Percentiles rank a stretch among this genome's conserved stretches.
These are phyloP conservation scores for Amauroascus niger DNA, from an alignment of 2,329 filamentous ascomycete species.

Conservation along the genomic window DNA sequence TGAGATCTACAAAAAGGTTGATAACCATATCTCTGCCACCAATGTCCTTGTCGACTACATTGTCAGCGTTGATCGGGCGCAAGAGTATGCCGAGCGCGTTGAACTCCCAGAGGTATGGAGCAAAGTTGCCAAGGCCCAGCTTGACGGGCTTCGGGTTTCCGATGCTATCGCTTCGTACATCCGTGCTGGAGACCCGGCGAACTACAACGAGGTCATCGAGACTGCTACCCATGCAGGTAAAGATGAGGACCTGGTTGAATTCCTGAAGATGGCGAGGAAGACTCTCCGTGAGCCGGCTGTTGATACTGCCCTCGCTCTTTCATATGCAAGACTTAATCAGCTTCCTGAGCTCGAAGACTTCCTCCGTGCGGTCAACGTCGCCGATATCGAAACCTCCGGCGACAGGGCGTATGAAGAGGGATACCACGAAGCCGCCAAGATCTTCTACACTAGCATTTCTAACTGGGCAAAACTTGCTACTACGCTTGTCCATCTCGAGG, in stretches of 20 bases:
- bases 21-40: constrained; percentile 75
- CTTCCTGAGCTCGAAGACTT: constrained; percentile 93
- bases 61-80: constrained; percentile 94
- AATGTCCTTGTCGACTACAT: constrained; percentile 92
- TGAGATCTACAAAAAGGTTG: constrained; percentile 96
- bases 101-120: constrained; percentile 96
- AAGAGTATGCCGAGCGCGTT: constrained; percentile 89
- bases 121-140: constrained; percentile 93
- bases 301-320: constrained; percentile 89
- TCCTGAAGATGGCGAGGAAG: constrained; percentile 92
- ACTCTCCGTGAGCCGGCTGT: constrained; percentile 87
- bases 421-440: constrained; percentile 91
- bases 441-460: constrained; percentile 95
- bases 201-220: constrained; percentile 93
- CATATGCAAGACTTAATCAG: constrained; percentile 83
- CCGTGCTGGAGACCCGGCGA: constrained; percentile 81
- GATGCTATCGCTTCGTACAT: constrained; percentile 97
- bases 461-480: constrained; percentile 99
- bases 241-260: constrained; percentile 95
- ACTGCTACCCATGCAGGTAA: constrained; percentile 91
- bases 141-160: constrained; percentile 84
- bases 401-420: constrained; percentile 97
- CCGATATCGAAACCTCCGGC: constrained; percentile 90
- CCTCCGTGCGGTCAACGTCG: constrained; percentile 82
- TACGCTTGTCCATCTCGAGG: constrained; percentile 89